A percentile compares a stretch with the other conserved stretches of the same genome.
Evolutionary conservation across 306 rosid species (phyloP).

Genomic region (Cyamopsis tetragonoloba): DNA sequence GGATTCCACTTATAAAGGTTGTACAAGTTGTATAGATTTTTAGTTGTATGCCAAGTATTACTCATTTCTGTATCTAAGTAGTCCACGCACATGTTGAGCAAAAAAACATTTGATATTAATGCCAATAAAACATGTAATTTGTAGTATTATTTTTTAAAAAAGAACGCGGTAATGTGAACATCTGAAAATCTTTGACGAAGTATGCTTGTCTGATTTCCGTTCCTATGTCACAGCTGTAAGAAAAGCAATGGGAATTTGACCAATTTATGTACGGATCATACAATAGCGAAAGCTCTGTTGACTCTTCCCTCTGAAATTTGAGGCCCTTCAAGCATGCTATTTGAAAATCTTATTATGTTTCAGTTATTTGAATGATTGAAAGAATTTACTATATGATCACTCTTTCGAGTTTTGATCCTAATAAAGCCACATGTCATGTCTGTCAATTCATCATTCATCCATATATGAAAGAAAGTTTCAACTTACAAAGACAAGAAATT

Average conservation of each 20-base stretch:
- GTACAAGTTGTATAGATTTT: too few species aligned
- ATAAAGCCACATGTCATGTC: neutral
- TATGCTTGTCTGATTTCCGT: neutral
- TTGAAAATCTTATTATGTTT: neutral
- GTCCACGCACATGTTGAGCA: too few species aligned
- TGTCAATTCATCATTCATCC: too few species aligned
- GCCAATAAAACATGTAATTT: too few species aligned
- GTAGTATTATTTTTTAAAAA: neutral
- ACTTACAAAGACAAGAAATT: too few species aligned
- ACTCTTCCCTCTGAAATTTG: neutral
- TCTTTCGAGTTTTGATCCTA: neutral
- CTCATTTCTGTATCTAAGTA: too few species aligned
- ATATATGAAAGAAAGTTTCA: too few species aligned
- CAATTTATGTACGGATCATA: neutral
- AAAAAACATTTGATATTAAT: too few species aligned
- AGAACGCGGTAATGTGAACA: neutral
- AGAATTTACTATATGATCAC: too few species aligned
- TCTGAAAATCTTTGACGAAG: neutral
- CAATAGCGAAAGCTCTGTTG: neutral
- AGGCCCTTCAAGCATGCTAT: neutral
- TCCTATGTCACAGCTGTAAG: neutral
- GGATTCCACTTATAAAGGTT: too few species aligned
- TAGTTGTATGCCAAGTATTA: too few species aligned
- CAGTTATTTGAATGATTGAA: neutral
- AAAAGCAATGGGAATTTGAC: neutral